phyloP scores from a whole-genome alignment of 2,329 filamentous ascomycete genomes.

The Madurella fahalii region DNA sequence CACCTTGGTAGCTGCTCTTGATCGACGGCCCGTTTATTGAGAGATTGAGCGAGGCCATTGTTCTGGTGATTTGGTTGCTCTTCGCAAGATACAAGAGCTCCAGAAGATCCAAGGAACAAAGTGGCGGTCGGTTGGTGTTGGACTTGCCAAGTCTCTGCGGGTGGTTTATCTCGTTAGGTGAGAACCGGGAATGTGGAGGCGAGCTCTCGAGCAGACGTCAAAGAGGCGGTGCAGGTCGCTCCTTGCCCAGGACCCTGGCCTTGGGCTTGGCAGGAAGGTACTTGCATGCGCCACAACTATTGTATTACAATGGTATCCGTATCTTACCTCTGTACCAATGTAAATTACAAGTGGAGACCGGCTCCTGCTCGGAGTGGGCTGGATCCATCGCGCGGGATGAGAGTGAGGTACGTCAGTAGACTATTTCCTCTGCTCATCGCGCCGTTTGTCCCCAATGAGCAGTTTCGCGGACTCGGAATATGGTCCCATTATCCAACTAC shows the following conservation, averaged over 20 bases:
- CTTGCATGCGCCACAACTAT: neutral
- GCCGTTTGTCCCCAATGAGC: no score
- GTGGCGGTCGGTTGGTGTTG: neutral
- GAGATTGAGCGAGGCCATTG: conserved; percentile 76
- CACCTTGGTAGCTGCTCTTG: conserved; percentile 68
- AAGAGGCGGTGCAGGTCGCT: conserved; percentile 17
- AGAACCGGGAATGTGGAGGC: conserved; percentile 11
- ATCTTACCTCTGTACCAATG: no score
- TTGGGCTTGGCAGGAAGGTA: neutral
- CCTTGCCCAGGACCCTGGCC: conserved; percentile 4
- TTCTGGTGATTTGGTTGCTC: conserved; percentile 15
- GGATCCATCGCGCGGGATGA: neutral
- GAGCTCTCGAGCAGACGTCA: conserved; percentile 15
- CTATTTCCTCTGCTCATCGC: neutral
- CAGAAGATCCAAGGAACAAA: neutral
- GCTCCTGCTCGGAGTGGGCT: no score
- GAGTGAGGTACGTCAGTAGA: neutral
- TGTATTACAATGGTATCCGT: neutral
- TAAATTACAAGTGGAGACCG: no score
- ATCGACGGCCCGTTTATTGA: conserved; percentile 80
- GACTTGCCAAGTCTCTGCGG: neutral
- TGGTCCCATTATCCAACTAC: no score
- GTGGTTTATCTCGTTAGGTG: neutral
- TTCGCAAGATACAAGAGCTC: neutral
- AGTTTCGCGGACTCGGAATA: no score